These are phyloP conservation scores for Penicillium polonicum DNA, from an alignment of 2,329 filamentous ascomycete genomes.

Conservation along the genomic window DNA sequence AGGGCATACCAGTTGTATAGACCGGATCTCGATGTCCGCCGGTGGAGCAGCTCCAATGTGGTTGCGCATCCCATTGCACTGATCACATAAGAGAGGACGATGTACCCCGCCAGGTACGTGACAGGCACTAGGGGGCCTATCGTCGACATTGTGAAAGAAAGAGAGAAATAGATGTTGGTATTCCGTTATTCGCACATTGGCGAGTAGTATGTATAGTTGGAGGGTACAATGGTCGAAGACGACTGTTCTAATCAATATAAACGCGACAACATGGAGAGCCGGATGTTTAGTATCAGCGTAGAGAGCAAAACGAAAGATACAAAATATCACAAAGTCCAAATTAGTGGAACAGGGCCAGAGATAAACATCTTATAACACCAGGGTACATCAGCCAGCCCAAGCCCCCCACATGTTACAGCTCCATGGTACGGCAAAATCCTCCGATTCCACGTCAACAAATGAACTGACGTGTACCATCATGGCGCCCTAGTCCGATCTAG, in stretches of 20 bases:
- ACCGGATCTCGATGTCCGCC: conserved; percentile 68
- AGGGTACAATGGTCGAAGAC: background rate
- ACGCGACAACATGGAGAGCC: background rate
- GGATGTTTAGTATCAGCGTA: background rate
- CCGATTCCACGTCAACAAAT: background rate
- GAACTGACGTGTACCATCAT: conserved; percentile 4
- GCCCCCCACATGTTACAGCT: background rate
- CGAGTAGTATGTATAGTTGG: background rate
- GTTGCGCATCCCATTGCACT: conserved; percentile 75
- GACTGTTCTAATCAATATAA: background rate
- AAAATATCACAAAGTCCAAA: background rate
- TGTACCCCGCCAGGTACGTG: conserved; percentile 57
- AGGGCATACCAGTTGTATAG: conserved; percentile 64
- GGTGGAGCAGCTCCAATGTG: conserved; percentile 77
- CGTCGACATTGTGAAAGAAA: conserved; percentile 21
- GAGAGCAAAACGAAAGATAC: background rate
- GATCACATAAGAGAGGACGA: conserved; percentile 66
- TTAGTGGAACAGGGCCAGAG: background rate
- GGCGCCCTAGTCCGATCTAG: conserved; percentile 11
- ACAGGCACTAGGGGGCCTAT: conserved; percentile 13
- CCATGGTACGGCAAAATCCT: background rate
- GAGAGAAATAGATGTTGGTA: background rate
- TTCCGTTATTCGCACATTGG: background rate
- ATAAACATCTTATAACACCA: conserved; percentile 7
- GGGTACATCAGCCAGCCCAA: background rate